A percentile compares a stretch with the other conserved stretches of the same genome.
These are phyloP conservation scores for Leptosphaerulina australis DNA, from an alignment of 2,329 filamentous ascomycete genomes.

Conservation along the genomic window DNA sequence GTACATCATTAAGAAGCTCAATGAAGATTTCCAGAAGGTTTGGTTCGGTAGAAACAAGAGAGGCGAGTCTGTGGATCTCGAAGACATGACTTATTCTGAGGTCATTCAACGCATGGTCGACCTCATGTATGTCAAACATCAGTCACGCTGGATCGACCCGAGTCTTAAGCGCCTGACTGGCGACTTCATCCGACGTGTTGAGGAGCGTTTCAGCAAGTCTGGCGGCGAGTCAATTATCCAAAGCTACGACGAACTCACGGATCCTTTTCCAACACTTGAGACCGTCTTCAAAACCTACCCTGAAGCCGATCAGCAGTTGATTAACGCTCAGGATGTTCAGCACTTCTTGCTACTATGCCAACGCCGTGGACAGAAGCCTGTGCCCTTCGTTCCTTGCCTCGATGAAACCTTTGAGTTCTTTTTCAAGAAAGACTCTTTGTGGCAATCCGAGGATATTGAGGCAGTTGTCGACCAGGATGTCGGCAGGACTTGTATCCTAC, in stretches of 20 bases:
- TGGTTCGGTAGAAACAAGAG: constrained; percentile 56
- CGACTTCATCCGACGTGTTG: constrained; percentile 94
- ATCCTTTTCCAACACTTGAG: constrained; percentile 79
- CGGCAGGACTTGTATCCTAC: constrained; percentile 91
- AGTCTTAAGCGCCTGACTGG: constrained; percentile 83
- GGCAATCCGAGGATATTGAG: constrained; percentile 97
- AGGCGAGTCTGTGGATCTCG: constrained; percentile 53
- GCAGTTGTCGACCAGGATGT: constrained; percentile 97
- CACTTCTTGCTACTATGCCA: constrained; percentile 94
- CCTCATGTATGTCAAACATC: constrained; percentile 55
- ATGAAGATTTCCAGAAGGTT: constrained; percentile 57
- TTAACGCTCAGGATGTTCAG: constrained; percentile 98
- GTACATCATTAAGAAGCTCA: constrained; percentile 55
- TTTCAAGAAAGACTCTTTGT: constrained; percentile 99
- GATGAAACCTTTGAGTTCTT: constrained; percentile 99
- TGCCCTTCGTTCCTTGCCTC: constrained; percentile 92
- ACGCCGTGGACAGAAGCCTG: constrained; percentile 90
- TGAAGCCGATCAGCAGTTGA: constrained; percentile 85
- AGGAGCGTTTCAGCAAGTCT: constrained; percentile 88
- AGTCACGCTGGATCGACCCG: constrained; percentile 58
- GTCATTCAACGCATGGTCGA: constrained; percentile 55
- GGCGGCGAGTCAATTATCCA: constrained; percentile 84
- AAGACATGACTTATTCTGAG: constrained; percentile 57
- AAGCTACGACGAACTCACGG: constrained; percentile 83
- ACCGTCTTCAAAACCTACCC: constrained; percentile 83